Conservation (phyloP, 2,329 filamentous ascomycete species). For the Aspergillus brunneoviolaceus region DNA sequence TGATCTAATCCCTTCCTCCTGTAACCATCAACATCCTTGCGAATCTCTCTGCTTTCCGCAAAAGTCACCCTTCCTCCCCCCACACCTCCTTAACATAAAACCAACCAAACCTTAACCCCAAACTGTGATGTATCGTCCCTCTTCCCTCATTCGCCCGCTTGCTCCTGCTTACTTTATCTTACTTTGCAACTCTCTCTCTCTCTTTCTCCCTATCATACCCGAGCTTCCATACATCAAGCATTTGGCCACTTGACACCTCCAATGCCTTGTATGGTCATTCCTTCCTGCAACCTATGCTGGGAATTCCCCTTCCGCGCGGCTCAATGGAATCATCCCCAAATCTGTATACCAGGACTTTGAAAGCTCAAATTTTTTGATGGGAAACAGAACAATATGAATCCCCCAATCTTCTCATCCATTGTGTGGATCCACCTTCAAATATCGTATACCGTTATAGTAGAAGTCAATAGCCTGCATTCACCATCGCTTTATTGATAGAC, state of each 20-base stretch:
- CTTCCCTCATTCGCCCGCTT: neutral
- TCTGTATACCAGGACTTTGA: neutral
- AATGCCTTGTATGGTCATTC: neutral
- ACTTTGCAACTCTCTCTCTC: conserved; percentile 9
- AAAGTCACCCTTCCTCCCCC: neutral
- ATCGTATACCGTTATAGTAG: too few species aligned
- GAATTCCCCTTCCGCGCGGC: neutral
- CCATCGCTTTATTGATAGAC: too few species aligned
- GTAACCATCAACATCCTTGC: neutral
- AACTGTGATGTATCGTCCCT: neutral
- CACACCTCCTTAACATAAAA: neutral
- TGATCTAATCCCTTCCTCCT: neutral
- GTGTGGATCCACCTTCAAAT: too few species aligned
- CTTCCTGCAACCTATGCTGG: too few species aligned
- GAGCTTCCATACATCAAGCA: conserved; percentile 15
- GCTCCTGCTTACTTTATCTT: conserved; percentile 5
- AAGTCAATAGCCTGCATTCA: too few species aligned
- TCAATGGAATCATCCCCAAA: neutral
- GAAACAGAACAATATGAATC: neutral
- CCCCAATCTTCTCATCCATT: too few species aligned
- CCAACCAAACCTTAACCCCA: neutral
- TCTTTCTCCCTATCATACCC: conserved; percentile 15
- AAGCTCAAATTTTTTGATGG: neutral
- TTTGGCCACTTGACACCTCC: neutral
- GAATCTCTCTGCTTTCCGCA: neutral